Percentiles rank a stretch among this genome's conserved stretches.
These are phyloP conservation scores for Claviceps monticola DNA, from an alignment of 2,329 filamentous ascomycete genomes.

Conservation along the genomic window DNA sequence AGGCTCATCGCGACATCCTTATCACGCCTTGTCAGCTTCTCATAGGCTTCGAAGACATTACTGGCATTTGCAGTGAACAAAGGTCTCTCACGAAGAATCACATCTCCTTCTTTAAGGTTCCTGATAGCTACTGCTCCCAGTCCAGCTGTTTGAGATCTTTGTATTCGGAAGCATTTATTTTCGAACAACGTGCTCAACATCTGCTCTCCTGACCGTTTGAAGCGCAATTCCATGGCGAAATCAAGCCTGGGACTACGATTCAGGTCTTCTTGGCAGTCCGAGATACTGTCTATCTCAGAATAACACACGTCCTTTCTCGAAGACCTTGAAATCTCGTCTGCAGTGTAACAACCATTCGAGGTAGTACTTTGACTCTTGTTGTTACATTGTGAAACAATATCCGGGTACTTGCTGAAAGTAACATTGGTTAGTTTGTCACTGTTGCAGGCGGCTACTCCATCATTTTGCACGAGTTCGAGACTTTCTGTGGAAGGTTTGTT, in stretches of 20 bases:
- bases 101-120: constrained; percentile 23
- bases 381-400: no score
- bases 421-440: no score
- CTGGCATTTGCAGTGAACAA: constrained; percentile 21
- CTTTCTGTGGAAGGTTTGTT: neutral
- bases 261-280: neutral
- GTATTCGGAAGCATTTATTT: constrained; percentile 26
- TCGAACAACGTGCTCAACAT: constrained; percentile 10
- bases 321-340: neutral
- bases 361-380: neutral
- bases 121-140: constrained; percentile 31
- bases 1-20: constrained; percentile 23
- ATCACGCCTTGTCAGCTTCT: constrained; percentile 17
- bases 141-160: constrained; percentile 18
- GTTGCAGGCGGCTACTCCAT: neutral
- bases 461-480: neutral
- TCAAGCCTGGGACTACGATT: neutral
- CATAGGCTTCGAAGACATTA: constrained; percentile 22
- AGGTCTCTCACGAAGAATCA: constrained; percentile 31
- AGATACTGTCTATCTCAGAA: neutral
- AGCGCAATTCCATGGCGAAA: neutral
- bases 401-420: neutral
- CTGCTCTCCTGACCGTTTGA: no score
- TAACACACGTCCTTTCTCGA: neutral
- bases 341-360: neutral